Evolutionary conservation across 441 rosid species (phyloP), one percentile per base, ranked within the genome.

Genomic region (Arabidopsis hybrid): DNA sequence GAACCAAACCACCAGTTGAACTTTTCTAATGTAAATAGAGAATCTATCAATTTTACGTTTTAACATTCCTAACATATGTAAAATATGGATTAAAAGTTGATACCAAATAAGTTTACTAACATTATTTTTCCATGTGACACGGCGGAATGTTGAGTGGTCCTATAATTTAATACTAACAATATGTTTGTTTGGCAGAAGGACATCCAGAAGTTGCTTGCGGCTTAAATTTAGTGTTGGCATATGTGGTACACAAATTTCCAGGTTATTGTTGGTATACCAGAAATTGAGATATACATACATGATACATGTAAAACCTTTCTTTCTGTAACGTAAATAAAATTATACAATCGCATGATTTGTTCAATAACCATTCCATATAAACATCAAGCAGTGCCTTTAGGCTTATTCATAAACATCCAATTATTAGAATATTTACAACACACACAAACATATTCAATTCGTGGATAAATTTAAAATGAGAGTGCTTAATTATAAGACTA

Each of bases 141-240:
- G 32, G 32, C 32, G 32, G 32, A 31, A 31, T 31, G 32, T 31
- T 31, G 32, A 31, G 32, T 31, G 32, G 32, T 31, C 32, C 0
- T 31, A 31, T 31, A 31, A 0, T 31, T 13, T 36, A 38, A 3
- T 49, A 26, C 59, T 39, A 65, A 57, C 35, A 39, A 10, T 8
- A 14, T 16, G 51, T 51, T 34, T 42, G 21, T 50, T 40, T 4
- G 43, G 58, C 68, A 75, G 78, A 74, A 74, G 29, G 69, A 75
- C 58, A 75, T 75, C 62, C 31, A 51, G 63, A 75, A 67, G 57
- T 60, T 74, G 68, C 39, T 74, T 49, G 72, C 55, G 11, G 73
- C 73, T 21, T 74, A 18, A 67, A 55, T 26, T 13, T 12, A 45
- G n/a, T 31, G 14, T 29, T 71, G 32, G 32, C 35, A 40, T 7